Evolutionary conservation across 225 moss, liverwort and hornwort species (phyloP).

Genomic region (Thuidium tamariscinum): DNA sequence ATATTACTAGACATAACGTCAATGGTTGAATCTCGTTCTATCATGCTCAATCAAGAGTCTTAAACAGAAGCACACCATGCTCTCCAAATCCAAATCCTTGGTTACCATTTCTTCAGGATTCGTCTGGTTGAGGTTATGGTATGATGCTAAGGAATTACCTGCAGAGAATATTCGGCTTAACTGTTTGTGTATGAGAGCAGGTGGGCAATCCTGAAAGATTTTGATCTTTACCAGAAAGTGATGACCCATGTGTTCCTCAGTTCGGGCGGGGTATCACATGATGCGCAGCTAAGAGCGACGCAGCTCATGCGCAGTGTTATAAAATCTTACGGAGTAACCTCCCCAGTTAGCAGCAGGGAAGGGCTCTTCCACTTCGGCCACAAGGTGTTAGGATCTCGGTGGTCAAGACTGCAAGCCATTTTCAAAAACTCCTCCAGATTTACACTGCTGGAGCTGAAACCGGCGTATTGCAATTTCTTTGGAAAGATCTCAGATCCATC

Average conservation of each 20-base stretch:
- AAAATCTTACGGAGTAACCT: neutral
- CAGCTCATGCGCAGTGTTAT: slow-evolving; percentile 25
- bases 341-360: neutral
- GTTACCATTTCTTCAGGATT: neutral
- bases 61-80: neutral
- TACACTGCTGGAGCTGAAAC: slow-evolving; percentile 31
- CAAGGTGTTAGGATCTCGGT: slow-evolving; percentile 30
- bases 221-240: slow-evolving; percentile 26
- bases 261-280: slow-evolving; percentile 25
- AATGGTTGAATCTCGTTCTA: neutral
- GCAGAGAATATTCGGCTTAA: neutral
- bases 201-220: slow-evolving; percentile 59
- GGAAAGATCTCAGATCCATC: slow-evolving; percentile 23
- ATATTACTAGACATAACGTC: neutral
- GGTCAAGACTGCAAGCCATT: slow-evolving; percentile 25
- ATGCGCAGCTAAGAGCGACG: slow-evolving; percentile 29
- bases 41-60: neutral
- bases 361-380: slow-evolving; percentile 51
- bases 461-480: slow-evolving; percentile 44
- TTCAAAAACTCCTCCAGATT: slow-evolving; percentile 32
- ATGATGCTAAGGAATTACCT: neutral
- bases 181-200: slow-evolving; percentile 12
- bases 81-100: too few relatives aligned
- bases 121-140: neutral
- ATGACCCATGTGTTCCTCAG: neutral